phyloP scores from a whole-genome alignment of 2,329 filamentous ascomycete species.

The Metarhizium robertsii region DNA sequence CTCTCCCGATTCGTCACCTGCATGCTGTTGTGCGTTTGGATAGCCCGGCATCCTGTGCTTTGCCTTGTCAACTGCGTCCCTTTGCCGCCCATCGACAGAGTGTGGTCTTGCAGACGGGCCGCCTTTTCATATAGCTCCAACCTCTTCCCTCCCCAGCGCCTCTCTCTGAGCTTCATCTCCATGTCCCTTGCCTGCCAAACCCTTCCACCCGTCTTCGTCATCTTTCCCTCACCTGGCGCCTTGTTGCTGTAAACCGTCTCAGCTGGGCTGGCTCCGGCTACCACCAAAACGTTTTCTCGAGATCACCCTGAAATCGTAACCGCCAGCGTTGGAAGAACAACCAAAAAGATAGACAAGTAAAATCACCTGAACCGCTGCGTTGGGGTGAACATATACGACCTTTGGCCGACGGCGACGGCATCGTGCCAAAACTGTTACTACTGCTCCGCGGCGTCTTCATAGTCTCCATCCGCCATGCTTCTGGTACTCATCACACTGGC shows the following conservation, averaged over 20 bases:
- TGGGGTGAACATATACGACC: too few species aligned
- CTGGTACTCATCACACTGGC: constrained; percentile 25
- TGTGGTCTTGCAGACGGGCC: background rate
- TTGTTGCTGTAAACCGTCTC: background rate
- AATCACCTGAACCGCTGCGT: too few species aligned
- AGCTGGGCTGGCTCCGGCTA: constrained; percentile 2
- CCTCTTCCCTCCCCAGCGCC: background rate
- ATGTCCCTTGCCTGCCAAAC: too few species aligned
- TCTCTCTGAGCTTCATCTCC: background rate
- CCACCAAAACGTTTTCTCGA: background rate
- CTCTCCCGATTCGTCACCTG: too few species aligned
- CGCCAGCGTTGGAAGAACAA: too few species aligned
- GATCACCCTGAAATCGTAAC: too few species aligned
- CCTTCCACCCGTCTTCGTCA: background rate
- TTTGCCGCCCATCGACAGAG: background rate
- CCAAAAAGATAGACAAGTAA: too few species aligned
- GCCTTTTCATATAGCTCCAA: background rate
- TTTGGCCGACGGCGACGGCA: too few species aligned
- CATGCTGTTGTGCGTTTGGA: background rate
- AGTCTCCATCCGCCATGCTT: background rate
- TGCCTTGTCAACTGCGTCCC: background rate
- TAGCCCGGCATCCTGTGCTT: background rate
- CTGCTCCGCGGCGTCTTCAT: too few species aligned
- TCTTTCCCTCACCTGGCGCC: background rate
- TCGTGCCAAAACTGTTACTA: too few species aligned